A percentile compares a stretch with the other conserved stretches of the same genome.
Evolutionary conservation across 768 basidiomycete species (phyloP).

Genomic region (Pleurotus tuoliensis): DNA sequence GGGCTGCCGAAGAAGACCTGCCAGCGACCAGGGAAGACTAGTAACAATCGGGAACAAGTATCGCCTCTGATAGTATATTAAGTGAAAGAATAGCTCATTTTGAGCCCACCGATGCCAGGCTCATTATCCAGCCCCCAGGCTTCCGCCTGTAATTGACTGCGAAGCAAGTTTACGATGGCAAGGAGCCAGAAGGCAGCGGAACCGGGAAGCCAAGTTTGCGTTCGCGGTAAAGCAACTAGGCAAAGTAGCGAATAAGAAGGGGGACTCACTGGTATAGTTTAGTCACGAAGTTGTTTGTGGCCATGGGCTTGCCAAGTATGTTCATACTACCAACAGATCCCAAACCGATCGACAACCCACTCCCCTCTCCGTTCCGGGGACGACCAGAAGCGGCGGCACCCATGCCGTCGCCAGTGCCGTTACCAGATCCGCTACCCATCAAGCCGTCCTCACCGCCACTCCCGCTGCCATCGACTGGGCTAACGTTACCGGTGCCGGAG

Average conservation of each 20-base stretch:
- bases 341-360: slow-evolving; percentile 18
- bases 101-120: no score
- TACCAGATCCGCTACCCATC: slow-evolving; percentile 4
- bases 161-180: no score
- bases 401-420: slow-evolving; percentile 16
- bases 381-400: slow-evolving; percentile 12
- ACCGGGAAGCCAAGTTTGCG: no score
- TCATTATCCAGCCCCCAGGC: no score
- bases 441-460: slow-evolving; percentile 24
- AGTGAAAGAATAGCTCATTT: no score
- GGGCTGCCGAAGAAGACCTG: no score
- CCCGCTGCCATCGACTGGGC: slow-evolving; percentile 35
- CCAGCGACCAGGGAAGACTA: no score
- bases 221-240: not conserved
- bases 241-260: not conserved
- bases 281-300: slow-evolving; percentile 80
- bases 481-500: slow-evolving; percentile 48
- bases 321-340: slow-evolving; percentile 40
- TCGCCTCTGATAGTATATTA: no score
- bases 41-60: no score
- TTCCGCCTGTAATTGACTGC: no score
- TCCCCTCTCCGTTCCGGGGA: slow-evolving; percentile 6
- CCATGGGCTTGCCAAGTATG: slow-evolving; percentile 62
- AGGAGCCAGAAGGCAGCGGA: no score
- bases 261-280: slow-evolving; percentile 78